These are phyloP conservation scores for Scutellaria minor DNA, from an alignment of 257 asterid genomes.

Conservation along the genomic window DNA sequence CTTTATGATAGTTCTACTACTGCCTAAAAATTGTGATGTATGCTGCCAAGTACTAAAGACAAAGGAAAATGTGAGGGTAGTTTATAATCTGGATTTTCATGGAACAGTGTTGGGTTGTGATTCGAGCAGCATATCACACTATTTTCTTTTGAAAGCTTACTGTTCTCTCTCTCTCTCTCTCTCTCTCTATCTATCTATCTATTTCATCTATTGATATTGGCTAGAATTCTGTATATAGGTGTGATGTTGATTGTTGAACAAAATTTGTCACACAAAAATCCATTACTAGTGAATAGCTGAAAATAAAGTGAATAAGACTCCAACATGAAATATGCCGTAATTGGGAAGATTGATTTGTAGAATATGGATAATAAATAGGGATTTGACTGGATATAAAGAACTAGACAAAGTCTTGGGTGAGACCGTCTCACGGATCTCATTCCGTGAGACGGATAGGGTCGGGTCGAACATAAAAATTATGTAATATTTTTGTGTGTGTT, in stretches of 20 bases:
- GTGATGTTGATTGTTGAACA: not conserved
- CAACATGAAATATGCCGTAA: too few relatives aligned
- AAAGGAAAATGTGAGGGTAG: not conserved
- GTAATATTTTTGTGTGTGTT: too few relatives aligned
- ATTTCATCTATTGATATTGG: not conserved
- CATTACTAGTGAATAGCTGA: not conserved
- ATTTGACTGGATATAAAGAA: not conserved
- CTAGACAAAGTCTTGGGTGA: too few relatives aligned
- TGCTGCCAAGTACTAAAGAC: not conserved
- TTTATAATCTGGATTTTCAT: not conserved
- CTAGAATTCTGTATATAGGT: not conserved
- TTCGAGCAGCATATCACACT: not conserved
- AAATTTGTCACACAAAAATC: too few relatives aligned
- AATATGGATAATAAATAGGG: not conserved
- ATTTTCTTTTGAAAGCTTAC: not conserved
- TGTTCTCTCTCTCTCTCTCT: too few relatives aligned
- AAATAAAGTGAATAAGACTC: not conserved
- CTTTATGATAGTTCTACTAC: not conserved
- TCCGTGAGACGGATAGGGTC: too few relatives aligned
- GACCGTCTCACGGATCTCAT: too few relatives aligned
- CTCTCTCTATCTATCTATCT: not conserved
- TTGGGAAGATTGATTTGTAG: too few relatives aligned
- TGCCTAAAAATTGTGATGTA: conserved; percentile 5
- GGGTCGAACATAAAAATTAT: too few relatives aligned
- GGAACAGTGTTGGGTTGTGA: not conserved